Base-by-base conservation (phyloP, 495 filamentous ascomycete genomes). In the Penicillium diatomitis region DNA sequence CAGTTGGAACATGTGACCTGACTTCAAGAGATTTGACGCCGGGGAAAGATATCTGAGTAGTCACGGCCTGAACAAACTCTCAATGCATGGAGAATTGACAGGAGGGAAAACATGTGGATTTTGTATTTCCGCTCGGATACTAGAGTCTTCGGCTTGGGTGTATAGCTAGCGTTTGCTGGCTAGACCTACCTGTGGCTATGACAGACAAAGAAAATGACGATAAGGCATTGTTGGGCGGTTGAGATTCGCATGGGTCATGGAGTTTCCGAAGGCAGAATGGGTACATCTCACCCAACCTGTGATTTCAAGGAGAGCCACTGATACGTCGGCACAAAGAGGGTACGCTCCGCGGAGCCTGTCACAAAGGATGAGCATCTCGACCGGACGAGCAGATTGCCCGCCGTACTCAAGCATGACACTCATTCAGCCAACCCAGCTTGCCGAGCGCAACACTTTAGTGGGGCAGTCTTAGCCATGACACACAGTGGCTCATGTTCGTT, bases 301-400 rank as follows among this genome's bases (percentile, higher is more conserved):
- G 8, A 8, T n/a, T 34, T 20, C 6, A 20, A 12, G 41, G 11
- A 33, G 27, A 11, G 10, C 5, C 6, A 12, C 30, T 11, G 31
- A 48, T 27, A 20, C 28, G 32, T 20, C 20, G 20, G 2, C 30
- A 48, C 46, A 48, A 48, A 48, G 38, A 41, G 42, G 6, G 28
- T 40, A 11, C 11, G 30, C 40, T 31, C 38, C 41, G n/a, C 12
- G 29, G 29, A 31, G 29, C 38, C 7, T 9, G 11, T 32, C 38
- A 35, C 30, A 31, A 48, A 53, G 12, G 41, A 56, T 43, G 38
- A 20, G 29, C 49, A 49, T 49, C 38, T 49, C 20, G 20, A 20
- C 20, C 2, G 20, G 20, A 20, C 20, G 20, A 20, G 20, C 20
- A 20, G 20, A 20, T 20, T 20, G 20, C 20, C 20, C 20, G 20